Evolutionary conservation across 2,329 filamentous ascomycete species (phyloP), one percentile per base, ranked within the genome.

Genomic region (Cyclaneusma minus): DNA sequence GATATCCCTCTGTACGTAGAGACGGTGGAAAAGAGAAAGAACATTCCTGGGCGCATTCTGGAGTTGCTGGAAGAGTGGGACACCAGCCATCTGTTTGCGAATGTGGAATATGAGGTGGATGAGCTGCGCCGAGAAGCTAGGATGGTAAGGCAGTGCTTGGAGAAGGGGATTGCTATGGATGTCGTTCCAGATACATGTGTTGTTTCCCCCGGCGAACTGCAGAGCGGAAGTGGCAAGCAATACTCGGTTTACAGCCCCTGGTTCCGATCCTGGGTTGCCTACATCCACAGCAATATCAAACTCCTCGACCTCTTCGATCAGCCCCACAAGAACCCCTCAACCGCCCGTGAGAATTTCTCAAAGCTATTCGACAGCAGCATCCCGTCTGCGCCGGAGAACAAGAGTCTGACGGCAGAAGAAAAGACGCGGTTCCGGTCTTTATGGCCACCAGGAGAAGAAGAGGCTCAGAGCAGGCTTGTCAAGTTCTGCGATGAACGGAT

Each of bases 71-170:
- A 68, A 16, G 55, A 69, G 33, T 93, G 82, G 83, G 68, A 67
- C 0, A 76, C 69, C 1, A 74, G 62, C 25, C 78, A 89, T 41
- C 37, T 93, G 3, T 91, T 72, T 41, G 72, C 78, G 24, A 93
- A 92, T 44, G 69, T 84, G 30, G 84, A 93, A 47, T 93, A 92
- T 42, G 85, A 93, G 48, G 82, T 91, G 0, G 85, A 94, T 44
- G 85, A 93, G 52, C 52, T 93, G 31, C 61, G 84, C 22, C 62
- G 84, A 5, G 85, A 94, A 41, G 69, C 72, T 1, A 58, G 57
- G 15, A 52, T 92, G 41, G 62, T 81, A 1, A 62, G 56, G 15
- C 48, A 60, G 21, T 67, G 76, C 32, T 51, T 75, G 1, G 60
- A 70, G 10, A 64, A 64, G 8, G 74, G 68, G 0, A 67, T 87